Conservation (phyloP, 176 grass and related monocot species). For the Urochloa ruziziensis region DNA sequence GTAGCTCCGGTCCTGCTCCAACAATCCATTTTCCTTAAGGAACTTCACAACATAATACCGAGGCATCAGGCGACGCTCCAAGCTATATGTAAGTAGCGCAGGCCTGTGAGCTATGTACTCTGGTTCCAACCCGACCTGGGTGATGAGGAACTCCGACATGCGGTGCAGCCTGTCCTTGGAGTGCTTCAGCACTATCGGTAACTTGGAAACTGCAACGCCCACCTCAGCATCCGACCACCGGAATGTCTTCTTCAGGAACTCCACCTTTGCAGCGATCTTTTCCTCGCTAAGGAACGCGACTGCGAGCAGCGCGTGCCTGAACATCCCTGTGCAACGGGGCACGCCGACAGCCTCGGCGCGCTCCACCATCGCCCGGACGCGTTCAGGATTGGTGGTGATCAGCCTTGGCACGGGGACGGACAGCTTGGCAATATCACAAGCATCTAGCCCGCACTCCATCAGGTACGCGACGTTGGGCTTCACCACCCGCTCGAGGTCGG, state of each 20-base stretch:
- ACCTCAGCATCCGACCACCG: constrained; percentile 52
- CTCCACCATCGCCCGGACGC: constrained; percentile 20
- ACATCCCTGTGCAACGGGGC: constrained; percentile 29
- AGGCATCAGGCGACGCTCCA: constrained; percentile 51
- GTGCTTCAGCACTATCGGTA: constrained; percentile 29
- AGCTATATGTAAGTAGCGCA: constrained; percentile 49
- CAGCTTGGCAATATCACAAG: constrained; percentile 42
- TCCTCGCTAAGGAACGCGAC: constrained; percentile 44
- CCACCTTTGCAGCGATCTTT: constrained; percentile 38
- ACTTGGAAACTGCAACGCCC: constrained; percentile 34
- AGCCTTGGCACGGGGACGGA: constrained; percentile 25
- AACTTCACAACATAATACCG: constrained; percentile 47
- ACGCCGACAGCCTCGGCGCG: constrained; percentile 31
- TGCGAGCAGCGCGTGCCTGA: constrained; percentile 34
- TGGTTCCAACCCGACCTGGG: constrained; percentile 28
- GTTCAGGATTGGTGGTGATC: constrained; percentile 37
- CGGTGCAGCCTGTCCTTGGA: constrained; percentile 46
- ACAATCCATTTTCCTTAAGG: constrained; percentile 48
- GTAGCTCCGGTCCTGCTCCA: constrained; percentile 29
- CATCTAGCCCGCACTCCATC: constrained; percentile 39
- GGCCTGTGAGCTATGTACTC: constrained; percentile 47
- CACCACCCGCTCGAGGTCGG: constrained; percentile 47
- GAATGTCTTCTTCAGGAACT: constrained; percentile 37
- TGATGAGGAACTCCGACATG: constrained; percentile 42
- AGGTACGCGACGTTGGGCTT: constrained; percentile 57